Base-by-base conservation (phyloP, 2,329 filamentous ascomycete genomes). In the Fusarium buharicum region DNA sequence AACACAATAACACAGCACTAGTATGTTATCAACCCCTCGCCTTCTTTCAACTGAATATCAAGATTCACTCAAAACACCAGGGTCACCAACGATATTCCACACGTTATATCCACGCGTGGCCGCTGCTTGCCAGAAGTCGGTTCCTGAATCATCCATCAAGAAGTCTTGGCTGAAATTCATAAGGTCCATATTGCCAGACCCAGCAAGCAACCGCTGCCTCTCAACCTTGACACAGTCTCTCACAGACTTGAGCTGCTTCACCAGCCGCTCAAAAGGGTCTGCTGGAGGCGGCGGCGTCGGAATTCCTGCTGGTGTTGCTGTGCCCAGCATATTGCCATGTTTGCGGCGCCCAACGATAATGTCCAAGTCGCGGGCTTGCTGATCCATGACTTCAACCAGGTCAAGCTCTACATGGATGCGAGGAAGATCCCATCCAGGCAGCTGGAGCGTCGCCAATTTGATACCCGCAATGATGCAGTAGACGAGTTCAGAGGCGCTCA, bases 401-500 rank as follows among this genome's bases (percentile, higher is more conserved):
- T 70, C 67, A 12, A 82, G 70, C 56, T 80, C 76, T 18, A 68
- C 59, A 6, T 75, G 71, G 18, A 78, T 75, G 1, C 71, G 64
- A 2, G 64, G 65, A 4, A 77, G 68, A 45, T 83, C 77, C 82
- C 81, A 84, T 0, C 81, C 81, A 1, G 81, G 79, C 1, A 78
- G 59, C 34, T 75, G 74, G 12, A 83, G 70, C 11, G 76, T 78
- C 55, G 80, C 73, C n/a, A 84, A 74, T 67, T 80, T 80, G 16
- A 84, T 75, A 34, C 73, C 76, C 1, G 75, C 78, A 59, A 84
- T 75, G 62, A 83, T 75, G 27, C 76, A 74, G 61, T 79, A 83
- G 45, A 80, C 75, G 40, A 81, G 76, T 66, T 84, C 82, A 18
- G 79, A 82, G 9, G 78, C 76, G 13, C 75, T 75, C 49, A 83